A percentile compares a stretch with the other conserved stretches of the same genome.
Conservation (phyloP, 495 filamentous ascomycete species). For the Penicillium samsonianum region DNA sequence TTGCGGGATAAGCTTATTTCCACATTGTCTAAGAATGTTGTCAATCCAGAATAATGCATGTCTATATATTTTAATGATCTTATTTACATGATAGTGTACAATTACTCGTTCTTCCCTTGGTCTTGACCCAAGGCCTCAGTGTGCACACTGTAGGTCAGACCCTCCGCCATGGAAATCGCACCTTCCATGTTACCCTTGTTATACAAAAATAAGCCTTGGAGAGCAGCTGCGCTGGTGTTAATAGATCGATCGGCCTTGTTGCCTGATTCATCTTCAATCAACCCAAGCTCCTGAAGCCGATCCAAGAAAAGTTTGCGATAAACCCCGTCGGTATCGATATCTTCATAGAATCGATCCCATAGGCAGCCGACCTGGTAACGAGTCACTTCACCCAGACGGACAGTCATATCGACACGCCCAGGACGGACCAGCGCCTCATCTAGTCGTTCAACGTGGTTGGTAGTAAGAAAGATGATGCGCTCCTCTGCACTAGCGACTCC, state of each 20-base stretch:
- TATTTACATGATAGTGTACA: slow-evolving; percentile 41
- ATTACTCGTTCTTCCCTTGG: slow-evolving; percentile 16
- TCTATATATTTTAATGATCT: slow-evolving; percentile 20
- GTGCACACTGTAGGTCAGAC: slow-evolving; percentile 47
- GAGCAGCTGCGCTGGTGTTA: slow-evolving; percentile 78
- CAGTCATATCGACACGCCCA: slow-evolving; percentile 90
- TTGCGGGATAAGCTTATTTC: not conserved
- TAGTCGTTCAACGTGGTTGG: slow-evolving; percentile 87
- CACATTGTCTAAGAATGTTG: not conserved
- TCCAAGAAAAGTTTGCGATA: slow-evolving; percentile 51
- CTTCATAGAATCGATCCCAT: slow-evolving; percentile 94
- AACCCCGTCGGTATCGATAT: slow-evolving; percentile 63
- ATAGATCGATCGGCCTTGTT: slow-evolving; percentile 39
- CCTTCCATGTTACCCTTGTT: slow-evolving; percentile 89
- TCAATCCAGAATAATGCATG: not conserved
- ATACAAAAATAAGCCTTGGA: slow-evolving; percentile 92
- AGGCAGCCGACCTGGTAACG: slow-evolving; percentile 79
- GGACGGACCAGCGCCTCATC: slow-evolving; percentile 89
- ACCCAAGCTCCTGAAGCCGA: slow-evolving; percentile 50
- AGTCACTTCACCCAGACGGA: slow-evolving; percentile 84
- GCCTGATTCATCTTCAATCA: slow-evolving; percentile 53
- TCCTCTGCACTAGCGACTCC: slow-evolving; percentile 96
- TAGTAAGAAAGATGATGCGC: slow-evolving; percentile 89
- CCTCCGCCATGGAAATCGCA: slow-evolving; percentile 77
- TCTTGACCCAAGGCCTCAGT: slow-evolving; percentile 31